phyloP scores from a whole-genome alignment of 495 filamentous ascomycete species.

The Podospora anserina region DNA sequence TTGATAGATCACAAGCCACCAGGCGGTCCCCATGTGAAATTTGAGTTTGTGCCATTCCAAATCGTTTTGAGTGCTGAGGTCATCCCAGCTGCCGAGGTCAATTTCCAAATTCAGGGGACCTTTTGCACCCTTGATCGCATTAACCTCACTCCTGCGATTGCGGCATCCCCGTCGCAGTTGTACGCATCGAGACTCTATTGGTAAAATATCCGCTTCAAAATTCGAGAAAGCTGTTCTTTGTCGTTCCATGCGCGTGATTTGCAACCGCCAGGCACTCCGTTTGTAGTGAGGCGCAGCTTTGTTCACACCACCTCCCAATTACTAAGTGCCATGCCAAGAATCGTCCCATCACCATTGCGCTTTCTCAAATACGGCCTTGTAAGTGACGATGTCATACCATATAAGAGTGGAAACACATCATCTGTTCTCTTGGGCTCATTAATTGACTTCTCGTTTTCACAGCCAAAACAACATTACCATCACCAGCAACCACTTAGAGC shows the following conservation, averaged over 20 bases:
- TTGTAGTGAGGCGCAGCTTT: conserved; percentile 4
- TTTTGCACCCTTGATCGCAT: not conserved
- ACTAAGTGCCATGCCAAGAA: conserved; percentile 2
- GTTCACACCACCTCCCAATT: not conserved
- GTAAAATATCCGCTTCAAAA: not conserved
- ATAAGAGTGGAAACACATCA: not conserved
- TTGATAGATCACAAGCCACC: not conserved
- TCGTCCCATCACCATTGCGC: not conserved
- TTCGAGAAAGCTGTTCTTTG: conserved; percentile 1
- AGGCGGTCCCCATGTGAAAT: not conserved
- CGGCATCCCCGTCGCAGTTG: conserved; percentile 2
- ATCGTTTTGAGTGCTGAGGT: not conserved
- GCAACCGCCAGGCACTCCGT: not conserved
- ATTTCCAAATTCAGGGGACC: not conserved
- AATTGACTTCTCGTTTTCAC: not conserved
- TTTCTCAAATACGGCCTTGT: conserved; percentile 9
- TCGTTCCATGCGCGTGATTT: not conserved
- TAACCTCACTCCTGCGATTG: not conserved
- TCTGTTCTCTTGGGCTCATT: not conserved
- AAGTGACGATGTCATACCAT: not conserved
- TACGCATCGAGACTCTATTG: not conserved
- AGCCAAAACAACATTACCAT: not conserved
- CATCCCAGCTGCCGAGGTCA: not conserved
- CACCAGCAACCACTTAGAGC: not conserved
- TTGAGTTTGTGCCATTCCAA: not conserved